Conservation (phyloP, 192 early-diverging fungal genomes). For the Umbelopsis vinacea region DNA sequence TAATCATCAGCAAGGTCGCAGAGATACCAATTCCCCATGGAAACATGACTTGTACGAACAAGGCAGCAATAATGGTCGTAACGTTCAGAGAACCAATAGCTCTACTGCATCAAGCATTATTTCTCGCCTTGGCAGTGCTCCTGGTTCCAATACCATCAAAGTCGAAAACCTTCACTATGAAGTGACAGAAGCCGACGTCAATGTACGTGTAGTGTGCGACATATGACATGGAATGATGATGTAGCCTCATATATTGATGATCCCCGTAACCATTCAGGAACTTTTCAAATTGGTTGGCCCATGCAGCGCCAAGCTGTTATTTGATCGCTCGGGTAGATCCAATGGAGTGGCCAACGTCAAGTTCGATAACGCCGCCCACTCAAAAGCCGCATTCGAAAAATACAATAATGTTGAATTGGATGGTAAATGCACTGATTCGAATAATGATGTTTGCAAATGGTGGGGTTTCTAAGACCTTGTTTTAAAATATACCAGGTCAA, state of each 20-base stretch:
- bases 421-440: constrained; percentile 36
- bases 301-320: constrained; percentile 39
- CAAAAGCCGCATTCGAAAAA: constrained; percentile 51
- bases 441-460: neutral
- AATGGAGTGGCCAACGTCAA: constrained; percentile 52
- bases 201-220: constrained; percentile 32
- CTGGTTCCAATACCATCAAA: constrained; percentile 14
- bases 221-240: neutral
- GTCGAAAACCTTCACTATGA: constrained; percentile 64
- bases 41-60: constrained; percentile 52
- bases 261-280: constrained; percentile 38
- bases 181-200: constrained; percentile 59
- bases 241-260: neutral
- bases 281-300: constrained; percentile 55
- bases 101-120: constrained; percentile 14
- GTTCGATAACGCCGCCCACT: constrained; percentile 48
- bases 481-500: constrained; percentile 21
- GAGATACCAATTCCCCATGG: constrained; percentile 33
- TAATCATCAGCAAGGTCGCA: constrained; percentile 1
- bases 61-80: constrained; percentile 3
- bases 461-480: neutral
- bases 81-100: neutral
- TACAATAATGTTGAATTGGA: constrained; percentile 55
- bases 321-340: constrained; percentile 59
- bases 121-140: constrained; percentile 26